Percentiles rank a stretch among this genome's conserved stretches.
These are phyloP conservation scores for Neonectria sp. DNA, from an alignment of 2,329 filamentous ascomycete species.

Conservation along the genomic window DNA sequence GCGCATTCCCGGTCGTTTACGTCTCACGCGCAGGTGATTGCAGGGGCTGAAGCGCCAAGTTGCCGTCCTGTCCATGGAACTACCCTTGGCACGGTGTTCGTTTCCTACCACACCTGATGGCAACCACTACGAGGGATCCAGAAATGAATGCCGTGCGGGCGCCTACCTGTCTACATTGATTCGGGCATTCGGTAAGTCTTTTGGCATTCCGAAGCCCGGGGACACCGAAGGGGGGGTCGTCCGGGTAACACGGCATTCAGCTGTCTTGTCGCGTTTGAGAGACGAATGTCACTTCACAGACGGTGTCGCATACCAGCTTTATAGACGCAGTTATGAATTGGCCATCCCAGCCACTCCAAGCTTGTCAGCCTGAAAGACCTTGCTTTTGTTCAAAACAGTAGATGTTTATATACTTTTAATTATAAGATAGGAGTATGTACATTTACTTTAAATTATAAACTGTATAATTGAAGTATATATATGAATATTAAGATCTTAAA, in stretches of 20 bases:
- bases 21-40: conserved; percentile 5
- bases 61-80: conserved; percentile 6
- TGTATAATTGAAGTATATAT: too few species aligned
- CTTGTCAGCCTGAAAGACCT: too few species aligned
- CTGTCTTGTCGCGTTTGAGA: neutral
- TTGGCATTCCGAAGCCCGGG: conserved; percentile 17
- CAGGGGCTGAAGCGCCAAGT: neutral
- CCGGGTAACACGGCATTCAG: conserved; percentile 17
- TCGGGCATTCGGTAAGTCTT: conserved; percentile 21
- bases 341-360: too few species aligned
- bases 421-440: too few species aligned
- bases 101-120: neutral
- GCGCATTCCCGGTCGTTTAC: conserved; percentile 14
- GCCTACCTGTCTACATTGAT: neutral
- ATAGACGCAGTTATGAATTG: too few species aligned
- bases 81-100: neutral
- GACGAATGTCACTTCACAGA: neutral
- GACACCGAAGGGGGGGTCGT: conserved; percentile 14
- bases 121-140: neutral
- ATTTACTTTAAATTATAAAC: too few species aligned
- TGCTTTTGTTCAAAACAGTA: too few species aligned
- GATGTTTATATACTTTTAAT: too few species aligned
- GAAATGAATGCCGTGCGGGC: neutral
- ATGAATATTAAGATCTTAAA: too few species aligned
- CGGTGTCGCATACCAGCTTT: neutral